Evolutionary conservation across 768 basidiomycete genomes (phyloP).

Genomic region (Filobasidium floriforme): DNA sequence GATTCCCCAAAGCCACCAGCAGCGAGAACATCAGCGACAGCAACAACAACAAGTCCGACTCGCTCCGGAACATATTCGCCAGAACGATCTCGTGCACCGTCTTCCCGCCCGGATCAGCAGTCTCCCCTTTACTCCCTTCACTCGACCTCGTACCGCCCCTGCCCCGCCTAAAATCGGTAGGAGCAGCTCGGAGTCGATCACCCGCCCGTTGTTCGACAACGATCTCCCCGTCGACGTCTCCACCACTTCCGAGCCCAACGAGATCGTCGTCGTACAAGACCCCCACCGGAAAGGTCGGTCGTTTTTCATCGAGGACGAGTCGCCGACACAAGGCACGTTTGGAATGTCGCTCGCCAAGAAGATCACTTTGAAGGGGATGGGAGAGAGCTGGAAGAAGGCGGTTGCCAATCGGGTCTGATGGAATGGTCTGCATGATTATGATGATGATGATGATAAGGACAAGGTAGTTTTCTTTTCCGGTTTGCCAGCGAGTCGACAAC

Average conservation of each 20-base stretch:
- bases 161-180: conserved; percentile 2
- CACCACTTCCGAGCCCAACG: background rate
- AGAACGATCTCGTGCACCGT: background rate
- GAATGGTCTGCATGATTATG: background rate
- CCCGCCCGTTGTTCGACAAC: background rate
- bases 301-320: conserved; percentile 11
- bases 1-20: no score
- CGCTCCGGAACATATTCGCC: background rate
- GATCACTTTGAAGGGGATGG: conserved; percentile 5
- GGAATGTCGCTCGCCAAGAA: background rate
- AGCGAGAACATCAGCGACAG: no score
- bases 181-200: background rate
- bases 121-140: conserved; percentile 14
- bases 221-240: background rate
- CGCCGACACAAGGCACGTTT: background rate
- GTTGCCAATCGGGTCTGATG: background rate
- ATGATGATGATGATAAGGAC: background rate
- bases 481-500: no score
- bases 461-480: background rate
- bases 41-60: background rate
- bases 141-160: conserved; percentile 13
- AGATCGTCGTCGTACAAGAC: background rate
- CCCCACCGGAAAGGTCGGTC: conserved; percentile 2
- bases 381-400: conserved; percentile 1
- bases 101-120: background rate